Evolutionary conservation across 768 basidiomycete species (phyloP), one percentile per base, ranked within the genome.

Genomic region (Porphyrellus cyaneotinctus): DNA sequence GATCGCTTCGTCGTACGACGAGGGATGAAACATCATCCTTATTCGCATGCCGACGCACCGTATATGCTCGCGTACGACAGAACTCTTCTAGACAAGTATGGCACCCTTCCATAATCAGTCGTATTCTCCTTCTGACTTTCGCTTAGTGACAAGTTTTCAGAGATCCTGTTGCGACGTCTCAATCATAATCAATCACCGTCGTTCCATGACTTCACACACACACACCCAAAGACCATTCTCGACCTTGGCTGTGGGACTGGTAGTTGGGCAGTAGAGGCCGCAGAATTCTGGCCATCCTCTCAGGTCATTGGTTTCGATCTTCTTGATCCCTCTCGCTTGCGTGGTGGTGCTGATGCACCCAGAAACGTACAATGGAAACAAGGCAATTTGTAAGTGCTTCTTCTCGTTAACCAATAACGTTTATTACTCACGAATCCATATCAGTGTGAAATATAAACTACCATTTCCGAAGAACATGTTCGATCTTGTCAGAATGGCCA

Each of bases 201-300:
- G 0, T 90, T 91, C 60, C 74, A 80, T 51, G 69, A 77, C 53
- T 78, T 76, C 54, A 63, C 72, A 32, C 73, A 74, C 22, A 69
- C 68, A n/a, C 73, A 75, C 1, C 84, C 87, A 1, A 63, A 68
- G 1, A 70, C 72, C 13, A 82, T 85, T 22, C 76, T 92, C 8
- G 89, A 91, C 61, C 68, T 92, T 13, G 90, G 90, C 3, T 91
- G 88, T 64, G 89, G 90, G 12, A 58, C 77, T 43, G 88, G 88
- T 0, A 63, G 78, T 43, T 92, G 90, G 90, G 73, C 83, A 6
- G 53, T 81, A 0, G 74, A 83, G 43, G 83, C 88, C 5, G 80
- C 85, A 4, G 71, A 64, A 20, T 61, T 68, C n/a, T 92, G 89
- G 89, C 78, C 74, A 20, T 61, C 69, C 6, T 76, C 83, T 18